phyloP scores from a whole-genome alignment of 2,329 filamentous ascomycete species.

The Ophiostoma tasmaniense region DNA sequence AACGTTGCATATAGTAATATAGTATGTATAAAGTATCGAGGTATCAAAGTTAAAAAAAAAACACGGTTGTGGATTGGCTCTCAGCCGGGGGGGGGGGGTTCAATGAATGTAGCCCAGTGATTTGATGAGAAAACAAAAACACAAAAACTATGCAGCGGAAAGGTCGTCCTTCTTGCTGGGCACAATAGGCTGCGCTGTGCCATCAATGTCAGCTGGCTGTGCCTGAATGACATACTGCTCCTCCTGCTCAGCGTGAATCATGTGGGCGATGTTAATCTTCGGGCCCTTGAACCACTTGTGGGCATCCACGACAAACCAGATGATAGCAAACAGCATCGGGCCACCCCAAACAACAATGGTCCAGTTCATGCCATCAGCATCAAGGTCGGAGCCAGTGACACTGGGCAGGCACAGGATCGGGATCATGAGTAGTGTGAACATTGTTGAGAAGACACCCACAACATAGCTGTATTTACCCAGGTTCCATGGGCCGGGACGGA shows the following conservation, averaged over 20 bases:
- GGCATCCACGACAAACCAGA: constrained; percentile 58
- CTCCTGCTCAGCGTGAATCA: constrained; percentile 17
- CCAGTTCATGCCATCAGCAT: constrained; percentile 54
- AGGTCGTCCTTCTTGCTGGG: constrained; percentile 13
- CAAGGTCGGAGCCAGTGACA: constrained; percentile 45
- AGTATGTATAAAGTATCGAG: not conserved
- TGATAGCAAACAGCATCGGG: constrained; percentile 48
- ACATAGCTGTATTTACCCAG: constrained; percentile 50
- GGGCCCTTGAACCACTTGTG: constrained; percentile 63
- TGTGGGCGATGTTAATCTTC: constrained; percentile 52
- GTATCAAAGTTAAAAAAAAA: not conserved
- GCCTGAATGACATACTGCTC: constrained; percentile 18
- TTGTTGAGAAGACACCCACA: constrained; percentile 47
- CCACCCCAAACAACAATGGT: constrained; percentile 58
- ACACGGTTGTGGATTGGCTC: too few species aligned
- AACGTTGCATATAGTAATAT: not conserved
- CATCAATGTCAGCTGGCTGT: not conserved
- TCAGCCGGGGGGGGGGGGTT: too few species aligned
- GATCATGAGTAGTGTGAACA: constrained; percentile 57
- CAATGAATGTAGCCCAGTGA: not conserved
- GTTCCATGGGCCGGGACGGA: constrained; percentile 61
- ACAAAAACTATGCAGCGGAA: not conserved
- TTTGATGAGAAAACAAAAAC: not conserved
- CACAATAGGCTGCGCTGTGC: constrained; percentile 11
- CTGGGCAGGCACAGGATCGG: constrained; percentile 59